These are phyloP conservation scores for Colletotrichum sp. DNA, from an alignment of 2,329 filamentous ascomycete genomes.

Conservation along the genomic window DNA sequence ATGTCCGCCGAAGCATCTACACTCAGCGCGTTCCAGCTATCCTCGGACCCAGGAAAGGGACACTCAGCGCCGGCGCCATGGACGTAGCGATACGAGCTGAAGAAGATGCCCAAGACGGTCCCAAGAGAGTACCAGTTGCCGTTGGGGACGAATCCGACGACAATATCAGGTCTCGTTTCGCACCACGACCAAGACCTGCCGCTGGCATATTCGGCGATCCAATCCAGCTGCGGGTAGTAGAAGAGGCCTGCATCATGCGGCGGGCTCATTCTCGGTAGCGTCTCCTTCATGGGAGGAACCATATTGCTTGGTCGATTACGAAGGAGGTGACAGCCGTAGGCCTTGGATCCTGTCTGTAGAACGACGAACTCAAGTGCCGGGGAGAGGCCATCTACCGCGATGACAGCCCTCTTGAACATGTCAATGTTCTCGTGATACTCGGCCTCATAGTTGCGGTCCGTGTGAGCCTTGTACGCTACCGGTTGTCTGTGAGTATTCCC, in stretches of 20 bases:
- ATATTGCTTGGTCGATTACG: constrained; percentile 39
- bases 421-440: constrained; percentile 42
- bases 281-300: constrained; percentile 36
- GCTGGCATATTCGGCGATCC: constrained; percentile 35
- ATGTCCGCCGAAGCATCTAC: constrained; percentile 44
- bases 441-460: constrained; percentile 34
- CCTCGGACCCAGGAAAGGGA: constrained; percentile 40
- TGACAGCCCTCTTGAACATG: constrained; percentile 44
- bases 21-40: constrained; percentile 40
- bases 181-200: constrained; percentile 43
- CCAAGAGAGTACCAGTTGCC: constrained; percentile 39
- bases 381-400: constrained; percentile 35
- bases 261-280: constrained; percentile 34
- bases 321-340: constrained; percentile 46
- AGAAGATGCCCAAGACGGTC: constrained; percentile 26
- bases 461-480: constrained; percentile 43
- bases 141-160: constrained; percentile 45
- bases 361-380: constrained; percentile 39
- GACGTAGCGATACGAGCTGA: constrained; percentile 37
- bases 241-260: constrained; percentile 39
- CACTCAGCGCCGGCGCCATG: constrained; percentile 40
- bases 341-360: constrained; percentile 38
- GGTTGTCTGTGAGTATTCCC: not conserved
- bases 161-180: constrained; percentile 39
- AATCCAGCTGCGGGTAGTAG: constrained; percentile 44